Conservation (phyloP, 495 filamentous ascomycete genomes). For the Hypoxylon lenormandii region DNA sequence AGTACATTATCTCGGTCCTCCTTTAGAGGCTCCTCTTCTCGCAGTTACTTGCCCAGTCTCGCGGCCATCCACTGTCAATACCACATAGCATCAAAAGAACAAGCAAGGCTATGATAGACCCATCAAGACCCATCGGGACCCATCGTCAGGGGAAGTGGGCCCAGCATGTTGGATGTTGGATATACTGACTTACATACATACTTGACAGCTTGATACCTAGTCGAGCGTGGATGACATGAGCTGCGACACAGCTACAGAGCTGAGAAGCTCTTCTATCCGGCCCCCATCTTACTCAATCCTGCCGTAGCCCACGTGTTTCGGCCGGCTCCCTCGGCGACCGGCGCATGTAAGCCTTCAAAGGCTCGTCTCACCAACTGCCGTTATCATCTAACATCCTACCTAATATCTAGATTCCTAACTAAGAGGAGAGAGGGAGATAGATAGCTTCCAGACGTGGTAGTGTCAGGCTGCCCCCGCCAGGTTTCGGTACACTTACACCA, state of each 20-base stretch:
- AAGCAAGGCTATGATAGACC: slow-evolving; percentile 5
- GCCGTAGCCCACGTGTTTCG: slow-evolving; percentile 43
- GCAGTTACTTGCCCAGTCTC: not conserved
- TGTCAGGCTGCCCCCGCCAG: slow-evolving; percentile 24
- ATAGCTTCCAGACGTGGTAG: slow-evolving; percentile 37
- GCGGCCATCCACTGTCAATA: slow-evolving; percentile 32
- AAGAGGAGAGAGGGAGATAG: not conserved
- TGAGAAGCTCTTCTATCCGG: slow-evolving; percentile 27
- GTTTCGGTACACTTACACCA: slow-evolving; percentile 24
- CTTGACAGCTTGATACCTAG: no score
- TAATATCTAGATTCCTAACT: no score
- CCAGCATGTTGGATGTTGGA: no score
- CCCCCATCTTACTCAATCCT: slow-evolving; percentile 37
- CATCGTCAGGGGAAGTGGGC: not conserved
- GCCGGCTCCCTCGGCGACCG: slow-evolving; percentile 28
- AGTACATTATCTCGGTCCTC: slow-evolving; percentile 11
- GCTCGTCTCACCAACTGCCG: slow-evolving; percentile 11
- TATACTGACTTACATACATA: no score
- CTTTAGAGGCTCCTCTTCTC: not conserved
- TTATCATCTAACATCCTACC: not conserved
- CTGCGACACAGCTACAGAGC: slow-evolving; percentile 3
- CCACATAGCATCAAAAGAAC: slow-evolving; percentile 24
- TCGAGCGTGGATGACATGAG: no score
- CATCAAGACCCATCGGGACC: not conserved
- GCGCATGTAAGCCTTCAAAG: slow-evolving; percentile 21